These are phyloP conservation scores for Microdochium trichocladiopsis DNA, from an alignment of 2,329 filamentous ascomycete genomes.

Conservation along the genomic window DNA sequence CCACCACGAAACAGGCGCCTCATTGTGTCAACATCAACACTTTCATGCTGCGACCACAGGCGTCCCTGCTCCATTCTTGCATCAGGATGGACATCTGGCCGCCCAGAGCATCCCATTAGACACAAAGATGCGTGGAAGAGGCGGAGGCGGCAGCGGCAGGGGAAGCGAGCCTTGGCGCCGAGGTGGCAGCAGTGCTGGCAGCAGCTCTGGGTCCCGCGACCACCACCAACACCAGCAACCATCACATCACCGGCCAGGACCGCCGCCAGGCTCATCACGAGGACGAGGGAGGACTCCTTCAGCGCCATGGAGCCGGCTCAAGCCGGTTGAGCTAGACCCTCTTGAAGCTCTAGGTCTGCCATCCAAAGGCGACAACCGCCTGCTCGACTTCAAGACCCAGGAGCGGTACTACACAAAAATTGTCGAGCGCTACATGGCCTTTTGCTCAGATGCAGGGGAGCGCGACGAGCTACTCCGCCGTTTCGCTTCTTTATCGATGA, in stretches of 20 bases:
- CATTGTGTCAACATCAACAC: too few relatives aligned
- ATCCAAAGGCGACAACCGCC: conserved; percentile 80
- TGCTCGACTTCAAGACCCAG: conserved; percentile 71
- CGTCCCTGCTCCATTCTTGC: too few relatives aligned
- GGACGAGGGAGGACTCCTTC: conserved; percentile 30
- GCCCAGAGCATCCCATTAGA: too few relatives aligned
- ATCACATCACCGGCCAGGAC: not conserved
- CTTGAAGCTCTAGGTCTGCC: conserved; percentile 78
- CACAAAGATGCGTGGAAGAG: not conserved
- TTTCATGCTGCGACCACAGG: too few relatives aligned
- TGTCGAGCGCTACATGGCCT: conserved; percentile 80
- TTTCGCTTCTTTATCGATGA: conserved; percentile 50
- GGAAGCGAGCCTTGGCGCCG: not conserved
- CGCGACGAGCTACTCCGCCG: conserved; percentile 67
- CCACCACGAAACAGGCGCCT: too few relatives aligned
- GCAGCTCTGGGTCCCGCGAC: not conserved
- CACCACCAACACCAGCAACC: not conserved
- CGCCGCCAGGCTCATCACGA: not conserved
- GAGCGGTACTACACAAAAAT: conserved; percentile 84
- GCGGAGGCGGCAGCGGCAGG: not conserved
- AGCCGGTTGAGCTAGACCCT: conserved; percentile 67
- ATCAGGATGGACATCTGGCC: too few relatives aligned
- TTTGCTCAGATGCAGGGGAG: conserved; percentile 69
- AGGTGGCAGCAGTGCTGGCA: not conserved
- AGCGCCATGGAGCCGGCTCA: conserved; percentile 63